Base-by-base conservation (phyloP, 1,139 yeast species). In the Sugiyamaella grinbergsii region DNA sequence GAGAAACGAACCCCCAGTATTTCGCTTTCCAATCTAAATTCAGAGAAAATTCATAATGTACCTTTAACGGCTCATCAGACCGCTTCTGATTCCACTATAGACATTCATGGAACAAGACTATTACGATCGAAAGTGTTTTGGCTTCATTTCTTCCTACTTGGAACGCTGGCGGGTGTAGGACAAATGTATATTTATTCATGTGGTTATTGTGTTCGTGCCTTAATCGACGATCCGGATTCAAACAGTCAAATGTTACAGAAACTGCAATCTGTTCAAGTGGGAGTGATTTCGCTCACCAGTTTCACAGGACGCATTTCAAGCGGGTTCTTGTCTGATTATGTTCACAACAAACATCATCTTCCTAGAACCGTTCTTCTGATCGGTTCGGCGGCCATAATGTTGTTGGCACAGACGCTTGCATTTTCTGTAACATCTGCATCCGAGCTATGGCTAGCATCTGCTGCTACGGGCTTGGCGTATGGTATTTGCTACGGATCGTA, bases 401-500 rank as follows among this genome's bases (percentile, higher is more conserved):
- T 76, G 11, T 60, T 67, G 1, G 74, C 71, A 42, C 79, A 58
- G 51, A 62, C 62, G 22, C 62, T 63, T 37, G 73, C 68, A 53
- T 60, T 54, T 20, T 52, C 65, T 55, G 58, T 73, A 52, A 56
- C 69, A 54, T 56, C 66, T 52, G 58, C 73, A 1, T 68, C 74
- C 22, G 64, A 68, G 54, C 60, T 81, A 45, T 73, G 79, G 63
- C 41, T 77, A 1, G 74, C 83, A n/a, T 83, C 93, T 0, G 69
- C 78, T 28, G 64, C 81, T 4, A 78, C 83, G 49, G 96, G 96
- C 0, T 72, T 77, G 42, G 82, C 89, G n/a, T 89, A 87, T 68
- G 96, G 96, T 0, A 76, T 85, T 47, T 74, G 84, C 48, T 88
- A 85, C 66, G 93, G 96, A 0, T 77, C 89, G 5, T 85, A 81